Percentiles rank a stretch among this genome's conserved stretches.
Evolutionary conservation across 75 land plant species (phyloP).

Genomic region (Cryptomeria japonica): DNA sequence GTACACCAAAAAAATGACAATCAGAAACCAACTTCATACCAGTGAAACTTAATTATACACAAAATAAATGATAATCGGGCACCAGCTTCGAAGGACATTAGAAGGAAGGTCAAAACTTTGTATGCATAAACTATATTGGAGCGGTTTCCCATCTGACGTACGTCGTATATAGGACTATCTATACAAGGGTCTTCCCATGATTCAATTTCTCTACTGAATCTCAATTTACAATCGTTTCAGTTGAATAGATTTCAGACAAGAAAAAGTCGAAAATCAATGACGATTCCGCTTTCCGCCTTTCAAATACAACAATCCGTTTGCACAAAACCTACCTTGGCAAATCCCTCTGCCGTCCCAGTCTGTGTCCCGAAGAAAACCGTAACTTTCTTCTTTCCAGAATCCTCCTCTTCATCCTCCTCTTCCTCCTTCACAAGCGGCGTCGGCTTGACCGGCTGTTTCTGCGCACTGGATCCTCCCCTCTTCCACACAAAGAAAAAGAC

Average conservation of each 20-base stretch:
- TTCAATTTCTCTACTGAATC: no score
- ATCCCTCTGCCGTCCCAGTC: constrained; percentile 96
- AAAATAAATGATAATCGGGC: background rate
- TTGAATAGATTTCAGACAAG: no score
- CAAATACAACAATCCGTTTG: background rate
- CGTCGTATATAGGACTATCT: background rate
- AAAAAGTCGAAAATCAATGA: background rate
- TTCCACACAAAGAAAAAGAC: constrained; percentile 29
- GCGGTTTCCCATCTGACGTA: background rate
- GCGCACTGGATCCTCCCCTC: constrained; percentile 14
- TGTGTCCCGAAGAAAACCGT: constrained; percentile 83
- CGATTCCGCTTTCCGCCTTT: background rate
- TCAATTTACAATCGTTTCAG: no score
- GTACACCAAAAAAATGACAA: background rate
- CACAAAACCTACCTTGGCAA: constrained; percentile 67
- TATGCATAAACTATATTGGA: background rate
- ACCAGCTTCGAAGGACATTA: background rate
- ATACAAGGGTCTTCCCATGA: background rate
- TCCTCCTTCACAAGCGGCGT: constrained; percentile 22
- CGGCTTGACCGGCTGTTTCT: constrained; percentile 23
- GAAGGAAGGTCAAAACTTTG: background rate
- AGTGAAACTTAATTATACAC: background rate
- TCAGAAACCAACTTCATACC: background rate
- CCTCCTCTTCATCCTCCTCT: constrained; percentile 39
- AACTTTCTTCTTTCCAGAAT: constrained; percentile 57